Conservation (phyloP, 208 protist genomes). For the Acanthamoeba sp. region DNA sequence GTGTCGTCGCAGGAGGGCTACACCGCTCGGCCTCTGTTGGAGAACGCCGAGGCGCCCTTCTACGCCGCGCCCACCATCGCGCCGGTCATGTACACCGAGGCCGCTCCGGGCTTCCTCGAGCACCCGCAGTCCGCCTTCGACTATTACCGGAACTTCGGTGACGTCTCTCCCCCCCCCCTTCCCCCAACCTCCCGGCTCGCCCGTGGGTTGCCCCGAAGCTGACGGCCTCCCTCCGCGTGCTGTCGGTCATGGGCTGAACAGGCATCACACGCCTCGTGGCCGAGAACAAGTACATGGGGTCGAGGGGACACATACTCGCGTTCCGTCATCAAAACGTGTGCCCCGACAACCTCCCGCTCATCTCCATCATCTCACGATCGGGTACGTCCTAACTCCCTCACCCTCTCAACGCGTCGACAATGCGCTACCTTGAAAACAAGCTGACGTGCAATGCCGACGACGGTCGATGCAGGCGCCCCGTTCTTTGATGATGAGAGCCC, state of each 20-base stretch:
- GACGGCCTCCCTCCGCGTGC: too few relatives aligned
- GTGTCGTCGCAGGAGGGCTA: background rate
- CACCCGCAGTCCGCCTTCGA: background rate
- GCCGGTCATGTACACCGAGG: background rate
- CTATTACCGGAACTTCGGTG: slow-evolving; percentile 5
- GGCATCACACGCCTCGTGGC: background rate
- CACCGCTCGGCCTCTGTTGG: background rate
- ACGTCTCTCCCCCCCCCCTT: background rate
- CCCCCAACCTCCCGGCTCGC: too few relatives aligned
- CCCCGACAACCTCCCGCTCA: background rate
- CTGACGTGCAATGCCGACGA: too few relatives aligned
- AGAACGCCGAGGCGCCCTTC: background rate
- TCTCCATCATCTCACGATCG: background rate
- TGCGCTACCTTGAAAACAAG: too few relatives aligned
- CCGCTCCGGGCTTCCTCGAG: background rate
- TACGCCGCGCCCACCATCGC: slow-evolving; percentile 34
- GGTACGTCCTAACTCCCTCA: background rate
- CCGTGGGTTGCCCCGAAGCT: too few relatives aligned
- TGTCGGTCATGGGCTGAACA: too few relatives aligned
- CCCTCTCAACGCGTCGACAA: too few relatives aligned
- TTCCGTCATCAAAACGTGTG: slow-evolving; percentile 48
- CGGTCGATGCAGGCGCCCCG: background rate
- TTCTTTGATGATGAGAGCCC: slow-evolving; percentile 28
- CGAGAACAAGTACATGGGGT: slow-evolving; percentile 48
- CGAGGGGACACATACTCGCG: background rate